Conservation (phyloP, 768 basidiomycete species). For the Leccinellum albellum region DNA sequence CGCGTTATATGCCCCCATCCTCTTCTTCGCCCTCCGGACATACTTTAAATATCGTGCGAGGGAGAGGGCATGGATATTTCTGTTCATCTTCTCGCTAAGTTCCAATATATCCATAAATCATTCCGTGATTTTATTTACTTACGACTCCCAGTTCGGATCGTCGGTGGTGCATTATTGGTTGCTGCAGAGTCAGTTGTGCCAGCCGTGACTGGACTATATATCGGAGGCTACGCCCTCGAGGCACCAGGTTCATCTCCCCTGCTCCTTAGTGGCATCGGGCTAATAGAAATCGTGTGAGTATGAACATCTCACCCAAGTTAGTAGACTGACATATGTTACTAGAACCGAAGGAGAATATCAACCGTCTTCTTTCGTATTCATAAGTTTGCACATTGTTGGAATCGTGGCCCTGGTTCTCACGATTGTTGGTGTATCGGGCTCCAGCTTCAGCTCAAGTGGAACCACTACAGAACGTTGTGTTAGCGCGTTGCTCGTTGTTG, state of each 20-base stretch:
- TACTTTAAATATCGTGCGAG: slow-evolving; percentile 52
- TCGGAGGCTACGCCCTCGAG: slow-evolving; percentile 47
- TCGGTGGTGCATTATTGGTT: slow-evolving; percentile 54
- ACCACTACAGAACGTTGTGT: slow-evolving; percentile 27
- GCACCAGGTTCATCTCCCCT: slow-evolving; percentile 37
- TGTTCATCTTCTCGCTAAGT: slow-evolving; percentile 55
- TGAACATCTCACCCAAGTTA: not conserved
- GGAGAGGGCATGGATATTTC: slow-evolving; percentile 62
- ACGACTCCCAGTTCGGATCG: slow-evolving; percentile 47
- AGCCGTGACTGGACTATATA: slow-evolving; percentile 41
- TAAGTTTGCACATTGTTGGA: slow-evolving; percentile 29
- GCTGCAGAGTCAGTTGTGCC: slow-evolving; percentile 45
- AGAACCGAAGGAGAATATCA: slow-evolving; percentile 25
- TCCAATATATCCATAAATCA: not conserved
- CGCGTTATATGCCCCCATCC: slow-evolving; percentile 55
- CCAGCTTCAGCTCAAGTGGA: slow-evolving; percentile 5
- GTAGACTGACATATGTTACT: not conserved
- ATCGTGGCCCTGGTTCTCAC: slow-evolving; percentile 27
- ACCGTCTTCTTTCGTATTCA: slow-evolving; percentile 12
- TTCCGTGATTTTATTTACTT: not conserved
- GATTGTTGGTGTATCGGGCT: slow-evolving; percentile 30
- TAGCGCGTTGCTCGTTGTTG: slow-evolving; percentile 33
- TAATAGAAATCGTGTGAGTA: slow-evolving; percentile 35
- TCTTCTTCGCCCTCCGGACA: slow-evolving; percentile 42
- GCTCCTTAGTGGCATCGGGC: slow-evolving; percentile 34